phyloP scores from a whole-genome alignment of 805 yeast species.

The Metschnikowia aberdeeniae region DNA sequence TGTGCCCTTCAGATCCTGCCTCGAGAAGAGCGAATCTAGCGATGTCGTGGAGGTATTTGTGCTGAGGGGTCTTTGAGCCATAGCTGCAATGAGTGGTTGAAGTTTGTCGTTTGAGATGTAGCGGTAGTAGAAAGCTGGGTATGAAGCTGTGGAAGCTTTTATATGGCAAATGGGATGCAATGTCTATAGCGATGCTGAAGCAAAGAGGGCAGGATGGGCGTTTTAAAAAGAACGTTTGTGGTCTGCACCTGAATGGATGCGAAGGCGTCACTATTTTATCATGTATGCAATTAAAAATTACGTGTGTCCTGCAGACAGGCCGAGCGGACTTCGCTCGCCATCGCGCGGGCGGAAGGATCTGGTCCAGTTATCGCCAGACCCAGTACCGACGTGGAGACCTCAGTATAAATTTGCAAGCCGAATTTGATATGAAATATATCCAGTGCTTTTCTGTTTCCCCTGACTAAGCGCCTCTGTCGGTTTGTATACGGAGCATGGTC shows the following conservation, averaged over 20 bases:
- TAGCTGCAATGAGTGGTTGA: neutral
- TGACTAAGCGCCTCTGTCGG: too few relatives aligned
- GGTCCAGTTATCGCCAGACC: too few relatives aligned
- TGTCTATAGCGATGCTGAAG: neutral
- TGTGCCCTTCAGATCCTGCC: slow-evolving; percentile 13
- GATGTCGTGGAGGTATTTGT: slow-evolving; percentile 22
- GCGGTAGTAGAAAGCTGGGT: neutral
- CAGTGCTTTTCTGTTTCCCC: too few relatives aligned
- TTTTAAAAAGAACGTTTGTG: neutral
- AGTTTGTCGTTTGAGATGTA: neutral
- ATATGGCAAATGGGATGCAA: neutral
- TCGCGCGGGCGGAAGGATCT: neutral
- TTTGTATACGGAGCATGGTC: too few relatives aligned
- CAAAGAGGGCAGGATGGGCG: neutral
- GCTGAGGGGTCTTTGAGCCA: slow-evolving; percentile 9
- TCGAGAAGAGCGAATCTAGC: slow-evolving; percentile 27
- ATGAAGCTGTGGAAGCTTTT: neutral
- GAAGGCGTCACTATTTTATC: slow-evolving; percentile 1
- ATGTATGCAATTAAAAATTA: slow-evolving; percentile 5
- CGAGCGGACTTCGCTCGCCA: neutral
- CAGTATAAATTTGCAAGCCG: too few relatives aligned
- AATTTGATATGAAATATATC: too few relatives aligned
- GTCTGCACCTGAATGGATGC: slow-evolving; percentile 4
- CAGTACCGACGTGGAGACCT: too few relatives aligned
- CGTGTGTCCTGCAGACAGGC: neutral